Percentiles rank a stretch among this genome's conserved stretches.
Conservation (phyloP, 768 basidiomycete species). For the Boletus speciosus region DNA sequence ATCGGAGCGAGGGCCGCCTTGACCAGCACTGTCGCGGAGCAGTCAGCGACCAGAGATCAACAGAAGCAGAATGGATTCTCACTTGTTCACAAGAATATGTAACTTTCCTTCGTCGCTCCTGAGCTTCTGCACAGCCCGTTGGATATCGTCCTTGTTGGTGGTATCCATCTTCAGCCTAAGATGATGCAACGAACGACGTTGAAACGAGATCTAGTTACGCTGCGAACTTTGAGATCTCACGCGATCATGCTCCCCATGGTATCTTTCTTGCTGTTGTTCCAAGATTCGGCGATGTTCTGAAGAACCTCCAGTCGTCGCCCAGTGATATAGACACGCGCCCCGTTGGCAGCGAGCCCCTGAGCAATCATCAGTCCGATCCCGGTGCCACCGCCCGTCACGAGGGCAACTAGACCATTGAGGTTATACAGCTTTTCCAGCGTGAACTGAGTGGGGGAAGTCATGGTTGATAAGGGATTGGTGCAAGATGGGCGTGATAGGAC, state of each 20-base stretch:
- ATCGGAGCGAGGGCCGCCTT: constrained; percentile 57
- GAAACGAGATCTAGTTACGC: background rate
- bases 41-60: constrained; percentile 1
- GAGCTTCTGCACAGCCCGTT: constrained; percentile 43
- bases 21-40: constrained; percentile 56
- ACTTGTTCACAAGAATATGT: constrained; percentile 85
- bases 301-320: constrained; percentile 66
- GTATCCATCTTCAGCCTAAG: constrained; percentile 66
- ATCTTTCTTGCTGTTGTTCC: constrained; percentile 37
- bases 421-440: constrained; percentile 38
- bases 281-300: constrained; percentile 49
- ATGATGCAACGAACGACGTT: constrained; percentile 1
- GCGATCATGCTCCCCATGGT: constrained; percentile 51
- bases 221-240: constrained; percentile 38
- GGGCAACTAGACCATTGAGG: constrained; percentile 53
- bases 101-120: constrained; percentile 53
- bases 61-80: constrained; percentile 11
- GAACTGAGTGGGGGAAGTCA: constrained; percentile 24
- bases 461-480: constrained; percentile 5
- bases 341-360: constrained; percentile 68
- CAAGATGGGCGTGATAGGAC: background rate
- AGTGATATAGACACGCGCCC: constrained; percentile 79
- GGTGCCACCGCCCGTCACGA: constrained; percentile 49
- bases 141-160: constrained; percentile 66
- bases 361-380: constrained; percentile 66